Base-by-base conservation (phyloP, 148 eudicot species). In the Fagopyrum homotropicum region DNA sequence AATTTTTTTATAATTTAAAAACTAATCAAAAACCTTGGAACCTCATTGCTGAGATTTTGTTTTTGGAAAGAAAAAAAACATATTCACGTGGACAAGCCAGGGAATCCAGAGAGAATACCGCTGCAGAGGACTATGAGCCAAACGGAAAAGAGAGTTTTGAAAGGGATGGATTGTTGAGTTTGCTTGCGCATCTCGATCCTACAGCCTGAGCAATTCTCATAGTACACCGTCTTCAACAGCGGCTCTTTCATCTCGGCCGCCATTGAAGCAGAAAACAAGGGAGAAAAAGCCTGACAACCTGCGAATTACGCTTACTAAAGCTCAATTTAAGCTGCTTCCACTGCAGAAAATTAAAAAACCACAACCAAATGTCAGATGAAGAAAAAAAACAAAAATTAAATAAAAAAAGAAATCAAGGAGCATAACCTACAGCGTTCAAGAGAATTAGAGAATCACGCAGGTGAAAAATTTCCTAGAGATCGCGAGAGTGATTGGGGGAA, bases 161-260 rank as follows among this genome's bases (percentile, higher is more conserved):
- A 80, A 22, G 96, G 98, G 4, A 90, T 9, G 5, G 82, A 84
- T 4, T 70, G 29, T 8, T 88, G 79, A 52, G 80, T 50, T 57
- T 76, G 84, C 72, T 89, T 90, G 1, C 49, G 72, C 77, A 72
- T 81, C 50, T 93, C 90, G 0, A 89, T 83, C 73, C 78, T 82
- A 74, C 98, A 93, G 2, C 93, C 98, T 0, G 96, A 86, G 78
- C 98, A 93, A 45, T 80, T 83, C 46, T 90, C 90, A 70, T 86
- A 77, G 81, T 85, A 90, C 17, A 75, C 77, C 45, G 82, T 77
- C 70, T 83, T 59, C 81, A 92, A 72, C 29, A 72, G 74, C 74
- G 74, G 74, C 71, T 22, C 71, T 66, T 66, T 66, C n/a, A 6
- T 16, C 71, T 66, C 71, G 1, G 71, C 71, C 71, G 71, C 71